Base-by-base conservation (phyloP, 345 rosid species). In the Abelmoschus esculentus region DNA sequence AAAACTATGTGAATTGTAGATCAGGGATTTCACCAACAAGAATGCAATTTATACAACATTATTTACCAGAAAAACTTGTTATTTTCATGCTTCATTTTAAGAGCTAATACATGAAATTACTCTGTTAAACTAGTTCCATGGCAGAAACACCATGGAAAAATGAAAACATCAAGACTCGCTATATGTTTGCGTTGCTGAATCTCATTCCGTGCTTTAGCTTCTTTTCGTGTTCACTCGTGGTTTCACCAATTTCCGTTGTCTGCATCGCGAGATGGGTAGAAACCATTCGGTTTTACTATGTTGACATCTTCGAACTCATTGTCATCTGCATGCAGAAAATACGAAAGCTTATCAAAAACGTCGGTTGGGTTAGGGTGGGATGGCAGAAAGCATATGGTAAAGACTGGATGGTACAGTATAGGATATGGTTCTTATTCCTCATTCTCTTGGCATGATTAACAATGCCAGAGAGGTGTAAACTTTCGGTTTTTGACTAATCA, bases 221-320 rank as follows among this genome's bases (percentile, higher is more conserved):
- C 36, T 22, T 53, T 5, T 38, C 11, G 12, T 19, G 34, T 56
- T 26, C 22, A 13, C 14, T 36, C 63, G 15, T 28, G 18, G 64
- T 32, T 69, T 84, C 81, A 87, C 89, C 89, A 84, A 54, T 69
- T 81, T 69, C 82, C 82, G 6, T 66, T 77, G 55, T 85, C 84
- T 64, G 72, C 82, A 61, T 90, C 93, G 59, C 86, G 91, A 73
- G 85, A 73, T 71, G 67, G 91, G 77, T 80, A 88, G 78, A 88
- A 90, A 75, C 85, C 86, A 36, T 78, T 64, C 5, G 89, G 90
- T 76, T 77, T 78, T 40, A 79, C 78, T 54, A 85, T 87, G 81
- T 86, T 75, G 75, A 88, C 81, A 73, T 86, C 89, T 82, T 90
- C 97, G 75, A 90, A 90, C 75, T 85, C 83, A 36, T 79, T 79